phyloP scores from a whole-genome alignment of 768 basidiomycete genomes.

The Russula ochroleuca region DNA sequence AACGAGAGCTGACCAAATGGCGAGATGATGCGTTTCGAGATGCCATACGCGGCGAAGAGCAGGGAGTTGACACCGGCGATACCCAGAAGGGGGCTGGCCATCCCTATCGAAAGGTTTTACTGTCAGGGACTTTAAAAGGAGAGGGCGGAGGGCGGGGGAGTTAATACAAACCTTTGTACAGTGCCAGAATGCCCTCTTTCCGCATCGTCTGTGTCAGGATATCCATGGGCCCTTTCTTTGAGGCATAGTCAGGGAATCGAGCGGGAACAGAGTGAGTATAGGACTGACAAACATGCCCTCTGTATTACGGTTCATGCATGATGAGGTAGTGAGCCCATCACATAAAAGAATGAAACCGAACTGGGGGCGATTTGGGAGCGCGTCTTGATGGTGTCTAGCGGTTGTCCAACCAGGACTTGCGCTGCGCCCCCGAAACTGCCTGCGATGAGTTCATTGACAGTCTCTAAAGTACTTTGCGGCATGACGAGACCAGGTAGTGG shows the following conservation, averaged over 20 bases:
- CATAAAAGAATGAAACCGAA: slow-evolving; percentile 37
- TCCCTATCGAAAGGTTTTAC: slow-evolving; percentile 46
- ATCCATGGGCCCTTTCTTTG: slow-evolving; percentile 89
- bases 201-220: slow-evolving; percentile 75
- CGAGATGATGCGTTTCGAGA: slow-evolving; percentile 75
- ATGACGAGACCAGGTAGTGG: slow-evolving; percentile 4
- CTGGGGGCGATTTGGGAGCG: slow-evolving; percentile 84
- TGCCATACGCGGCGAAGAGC: slow-evolving; percentile 87
- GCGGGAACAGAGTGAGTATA: background rate
- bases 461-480: slow-evolving; percentile 37
- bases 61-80: slow-evolving; percentile 96
- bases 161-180: slow-evolving; percentile 77
- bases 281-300: slow-evolving; percentile 83
- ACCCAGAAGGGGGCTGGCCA: slow-evolving; percentile 86
- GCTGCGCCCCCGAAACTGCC: slow-evolving; percentile 92
- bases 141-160: background rate
- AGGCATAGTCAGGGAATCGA: background rate
- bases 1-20: slow-evolving; percentile 84
- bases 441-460: slow-evolving; percentile 77
- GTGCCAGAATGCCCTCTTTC: slow-evolving; percentile 85
- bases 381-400: slow-evolving; percentile 84
- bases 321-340: slow-evolving; percentile 14
- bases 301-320: slow-evolving; percentile 32
- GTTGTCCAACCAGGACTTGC: slow-evolving; percentile 93
- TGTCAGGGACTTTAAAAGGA: background rate